phyloP scores from a whole-genome alignment of 2,329 filamentous ascomycete species.

The Ascocoryne sarcoides region DNA sequence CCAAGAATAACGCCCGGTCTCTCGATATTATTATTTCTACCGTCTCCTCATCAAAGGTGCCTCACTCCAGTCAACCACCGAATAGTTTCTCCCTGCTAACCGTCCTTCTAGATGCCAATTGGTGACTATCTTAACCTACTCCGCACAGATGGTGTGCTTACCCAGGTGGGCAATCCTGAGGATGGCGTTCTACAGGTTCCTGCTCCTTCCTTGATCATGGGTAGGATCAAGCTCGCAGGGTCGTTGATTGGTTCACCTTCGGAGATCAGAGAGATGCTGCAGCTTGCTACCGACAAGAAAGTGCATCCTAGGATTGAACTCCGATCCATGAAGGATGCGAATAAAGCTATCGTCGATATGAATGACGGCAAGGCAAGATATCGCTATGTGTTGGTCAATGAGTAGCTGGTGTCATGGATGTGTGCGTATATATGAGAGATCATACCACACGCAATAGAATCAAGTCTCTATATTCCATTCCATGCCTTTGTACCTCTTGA shows the following conservation, averaged over 20 bases:
- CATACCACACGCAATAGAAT: no score
- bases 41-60: constrained; percentile 50
- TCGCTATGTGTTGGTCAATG: constrained; percentile 39
- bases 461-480: no score
- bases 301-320: constrained; percentile 49
- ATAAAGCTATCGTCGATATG: constrained; percentile 48
- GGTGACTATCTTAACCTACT: constrained; percentile 51
- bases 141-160: constrained; percentile 48
- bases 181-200: constrained; percentile 43
- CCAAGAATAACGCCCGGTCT: constrained; percentile 39
- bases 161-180: constrained; percentile 55
- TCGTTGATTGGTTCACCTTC: constrained; percentile 30
- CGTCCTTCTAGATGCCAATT: constrained; percentile 50
- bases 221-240: constrained; percentile 41
- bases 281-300: constrained; percentile 48
- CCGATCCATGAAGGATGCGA: constrained; percentile 48
- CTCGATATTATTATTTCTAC: constrained; percentile 54
- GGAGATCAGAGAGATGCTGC: constrained; percentile 53
- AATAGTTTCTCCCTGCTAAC: constrained; percentile 54
- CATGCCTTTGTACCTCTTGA: no score
- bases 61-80: constrained; percentile 48
- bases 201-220: constrained; percentile 48
- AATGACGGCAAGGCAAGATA: constrained; percentile 45
- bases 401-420: constrained; percentile 17
- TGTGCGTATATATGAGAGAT: no score